Conservation (phyloP, 208 protist genomes). For the Trypanosomatidae sp. region DNA sequence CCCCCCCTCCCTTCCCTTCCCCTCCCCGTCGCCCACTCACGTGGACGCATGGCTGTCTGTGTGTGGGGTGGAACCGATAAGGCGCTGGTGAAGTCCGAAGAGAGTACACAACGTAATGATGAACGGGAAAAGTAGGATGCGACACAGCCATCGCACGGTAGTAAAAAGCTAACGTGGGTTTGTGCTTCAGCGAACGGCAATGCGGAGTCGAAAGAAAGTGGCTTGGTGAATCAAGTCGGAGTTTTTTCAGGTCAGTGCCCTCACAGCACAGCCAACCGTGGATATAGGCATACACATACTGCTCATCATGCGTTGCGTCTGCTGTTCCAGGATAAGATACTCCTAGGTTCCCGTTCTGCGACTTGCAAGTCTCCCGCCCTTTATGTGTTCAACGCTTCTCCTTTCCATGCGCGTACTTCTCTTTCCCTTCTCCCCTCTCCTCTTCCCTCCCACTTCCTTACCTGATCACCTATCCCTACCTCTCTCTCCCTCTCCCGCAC, state of each 20-base stretch:
- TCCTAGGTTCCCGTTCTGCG: neutral
- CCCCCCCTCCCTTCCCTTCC: neutral
- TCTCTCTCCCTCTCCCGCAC: neutral
- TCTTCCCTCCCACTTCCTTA: neutral
- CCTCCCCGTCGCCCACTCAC: no score
- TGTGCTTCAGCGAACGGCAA: neutral
- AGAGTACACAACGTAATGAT: neutral
- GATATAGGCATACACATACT: neutral
- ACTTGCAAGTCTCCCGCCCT: neutral
- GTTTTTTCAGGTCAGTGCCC: neutral
- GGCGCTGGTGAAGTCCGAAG: neutral
- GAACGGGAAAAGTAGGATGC: neutral
- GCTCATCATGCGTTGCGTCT: neutral
- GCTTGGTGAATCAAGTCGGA: neutral
- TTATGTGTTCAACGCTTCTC: neutral
- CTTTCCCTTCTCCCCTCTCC: neutral
- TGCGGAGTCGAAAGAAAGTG: neutral
- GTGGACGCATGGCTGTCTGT: neutral
- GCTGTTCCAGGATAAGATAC: neutral
- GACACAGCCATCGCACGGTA: neutral
- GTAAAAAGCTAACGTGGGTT: neutral
- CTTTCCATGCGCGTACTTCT: neutral
- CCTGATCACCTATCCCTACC: neutral
- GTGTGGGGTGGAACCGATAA: neutral
- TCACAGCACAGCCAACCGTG: neutral